phyloP scores from a whole-genome alignment of 2,329 filamentous ascomycete genomes.

The Cladosporium oxysporum region DNA sequence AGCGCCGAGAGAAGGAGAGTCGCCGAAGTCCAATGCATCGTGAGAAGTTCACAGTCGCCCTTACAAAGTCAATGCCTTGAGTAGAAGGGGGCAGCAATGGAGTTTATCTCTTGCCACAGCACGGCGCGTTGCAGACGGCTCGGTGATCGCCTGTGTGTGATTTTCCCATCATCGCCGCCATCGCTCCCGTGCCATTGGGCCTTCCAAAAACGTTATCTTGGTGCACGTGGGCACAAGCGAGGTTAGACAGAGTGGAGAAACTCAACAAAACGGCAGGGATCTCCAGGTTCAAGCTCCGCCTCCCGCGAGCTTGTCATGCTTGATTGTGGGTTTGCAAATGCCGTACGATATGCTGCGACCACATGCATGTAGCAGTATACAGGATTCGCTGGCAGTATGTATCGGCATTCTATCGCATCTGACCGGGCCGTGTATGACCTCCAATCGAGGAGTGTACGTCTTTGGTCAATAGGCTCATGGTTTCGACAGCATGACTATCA shows the following conservation, averaged over 20 bases:
- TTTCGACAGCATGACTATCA: not conserved
- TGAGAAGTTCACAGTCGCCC: not conserved
- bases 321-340: not conserved
- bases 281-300: not conserved
- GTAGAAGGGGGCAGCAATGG: not conserved
- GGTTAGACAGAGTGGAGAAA: not conserved
- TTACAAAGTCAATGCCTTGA: not conserved
- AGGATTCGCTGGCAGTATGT: not conserved
- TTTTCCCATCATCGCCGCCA: not conserved
- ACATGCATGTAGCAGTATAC: not conserved
- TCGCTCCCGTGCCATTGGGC: not conserved
- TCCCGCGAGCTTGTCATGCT: constrained; percentile 13
- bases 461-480: not conserved
- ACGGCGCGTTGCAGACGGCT: not conserved
- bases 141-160: not conserved
- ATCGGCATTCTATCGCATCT: not conserved
- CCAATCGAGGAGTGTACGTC: not conserved
- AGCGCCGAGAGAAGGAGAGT: constrained; percentile 25
- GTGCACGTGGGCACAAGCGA: constrained; percentile 10
- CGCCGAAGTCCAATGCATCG: not conserved
- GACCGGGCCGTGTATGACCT: not conserved
- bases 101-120: not conserved
- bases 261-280: not conserved
- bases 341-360: not conserved
- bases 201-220: constrained; percentile 15